These are phyloP conservation scores for Spergularia bocconei DNA, from an alignment of 148 eudicot genomes.

Conservation along the genomic window DNA sequence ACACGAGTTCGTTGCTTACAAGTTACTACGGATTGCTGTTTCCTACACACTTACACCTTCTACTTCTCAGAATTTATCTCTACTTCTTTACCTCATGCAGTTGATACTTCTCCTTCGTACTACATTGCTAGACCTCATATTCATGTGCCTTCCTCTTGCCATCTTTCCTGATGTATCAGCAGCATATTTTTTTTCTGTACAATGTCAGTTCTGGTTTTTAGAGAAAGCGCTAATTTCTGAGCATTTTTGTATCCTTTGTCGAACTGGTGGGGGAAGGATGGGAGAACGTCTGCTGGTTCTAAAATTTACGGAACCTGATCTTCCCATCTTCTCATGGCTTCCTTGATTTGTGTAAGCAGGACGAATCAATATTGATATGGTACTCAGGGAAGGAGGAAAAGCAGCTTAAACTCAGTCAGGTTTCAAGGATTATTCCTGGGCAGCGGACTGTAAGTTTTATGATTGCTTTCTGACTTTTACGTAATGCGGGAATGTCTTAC, in stretches of 20 bases:
- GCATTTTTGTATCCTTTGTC: not conserved
- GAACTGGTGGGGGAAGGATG: not conserved
- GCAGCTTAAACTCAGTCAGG: constrained; percentile 62
- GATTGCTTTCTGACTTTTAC: not conserved
- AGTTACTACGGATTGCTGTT: not conserved
- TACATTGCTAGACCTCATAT: not conserved
- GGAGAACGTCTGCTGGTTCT: not conserved
- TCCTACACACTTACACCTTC: not conserved
- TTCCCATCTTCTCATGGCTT: constrained; percentile 6
- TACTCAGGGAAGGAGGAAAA: constrained; percentile 74
- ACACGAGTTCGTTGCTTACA: not conserved
- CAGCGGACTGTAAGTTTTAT: constrained; percentile 75
- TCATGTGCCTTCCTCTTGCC: not conserved
- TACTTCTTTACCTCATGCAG: not conserved
- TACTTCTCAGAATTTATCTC: not conserved
- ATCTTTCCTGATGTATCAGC: not conserved
- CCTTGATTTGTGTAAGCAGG: constrained; percentile 41
- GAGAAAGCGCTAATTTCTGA: not conserved
- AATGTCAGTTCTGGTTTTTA: no score
- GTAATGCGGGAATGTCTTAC: not conserved
- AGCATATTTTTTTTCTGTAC: no score
- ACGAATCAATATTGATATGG: constrained; percentile 77
- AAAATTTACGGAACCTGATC: not conserved
- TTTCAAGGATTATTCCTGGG: constrained; percentile 81
- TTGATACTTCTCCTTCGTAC: constrained; percentile 4